Percentiles rank a stretch among this genome's conserved stretches.
Evolutionary conservation across 106 monocot species (phyloP).

Genomic region (Dendrobium officinale): DNA sequence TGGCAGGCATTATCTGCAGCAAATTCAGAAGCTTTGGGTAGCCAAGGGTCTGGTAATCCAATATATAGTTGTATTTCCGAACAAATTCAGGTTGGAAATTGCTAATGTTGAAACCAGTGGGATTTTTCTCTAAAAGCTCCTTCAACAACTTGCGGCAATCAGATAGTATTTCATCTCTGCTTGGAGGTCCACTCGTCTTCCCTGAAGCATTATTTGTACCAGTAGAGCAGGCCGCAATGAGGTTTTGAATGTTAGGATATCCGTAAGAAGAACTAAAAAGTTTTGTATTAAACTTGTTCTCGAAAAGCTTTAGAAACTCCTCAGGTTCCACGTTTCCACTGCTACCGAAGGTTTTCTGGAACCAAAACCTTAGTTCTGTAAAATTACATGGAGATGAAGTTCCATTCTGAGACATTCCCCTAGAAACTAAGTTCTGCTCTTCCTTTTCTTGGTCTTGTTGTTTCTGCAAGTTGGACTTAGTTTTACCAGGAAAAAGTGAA

Average conservation of each 20-base stretch:
- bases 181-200: slow-evolving; percentile 9
- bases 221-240: slow-evolving; percentile 24
- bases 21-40: slow-evolving; percentile 52
- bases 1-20: slow-evolving; percentile 63
- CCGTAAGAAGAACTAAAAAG: slow-evolving; percentile 36
- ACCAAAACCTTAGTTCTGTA: slow-evolving; percentile 49
- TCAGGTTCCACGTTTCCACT: slow-evolving; percentile 10
- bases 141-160: slow-evolving; percentile 57
- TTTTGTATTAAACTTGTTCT: slow-evolving; percentile 32
- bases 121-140: slow-evolving; percentile 48
- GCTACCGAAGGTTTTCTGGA: slow-evolving; percentile 15
- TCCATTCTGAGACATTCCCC: background rate
- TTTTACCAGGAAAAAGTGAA: slow-evolving; percentile 32
- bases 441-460: background rate
- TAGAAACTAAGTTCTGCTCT: background rate
- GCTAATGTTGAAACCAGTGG: slow-evolving; percentile 61
- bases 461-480: slow-evolving; percentile 5
- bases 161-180: slow-evolving; percentile 41
- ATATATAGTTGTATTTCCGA: slow-evolving; percentile 57
- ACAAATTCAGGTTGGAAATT: slow-evolving; percentile 46
- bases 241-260: slow-evolving; percentile 16
- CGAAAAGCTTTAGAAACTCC: slow-evolving; percentile 34
- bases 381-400: slow-evolving; percentile 20
- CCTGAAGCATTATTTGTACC: background rate
- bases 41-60: slow-evolving; percentile 59